Evolutionary conservation across 1,284 basidiomycete species (phyloP).

Genomic region (Dichomitus squalens): DNA sequence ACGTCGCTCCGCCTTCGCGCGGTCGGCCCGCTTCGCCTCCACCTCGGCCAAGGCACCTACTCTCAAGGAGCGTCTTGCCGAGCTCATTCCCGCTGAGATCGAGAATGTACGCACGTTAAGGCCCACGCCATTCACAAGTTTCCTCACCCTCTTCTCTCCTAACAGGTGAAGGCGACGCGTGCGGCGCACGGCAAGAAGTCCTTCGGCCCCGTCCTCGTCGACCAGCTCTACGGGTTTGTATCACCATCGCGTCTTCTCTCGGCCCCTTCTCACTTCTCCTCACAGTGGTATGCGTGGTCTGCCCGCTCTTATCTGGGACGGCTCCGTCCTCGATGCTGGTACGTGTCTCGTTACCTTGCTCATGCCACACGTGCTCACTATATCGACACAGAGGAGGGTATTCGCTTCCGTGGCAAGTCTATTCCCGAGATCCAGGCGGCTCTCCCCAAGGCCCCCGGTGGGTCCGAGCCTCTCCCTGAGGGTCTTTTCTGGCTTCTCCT

Average conservation of each 20-base stretch:
- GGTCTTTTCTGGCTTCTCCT: conserved; percentile 95
- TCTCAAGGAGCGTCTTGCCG: conserved; percentile 87
- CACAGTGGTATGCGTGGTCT: conserved; percentile 91
- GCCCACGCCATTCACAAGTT: not conserved
- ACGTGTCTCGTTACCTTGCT: conserved; percentile 21
- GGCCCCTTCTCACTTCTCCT: conserved; percentile 8
- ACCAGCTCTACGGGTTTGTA: conserved; percentile 84
- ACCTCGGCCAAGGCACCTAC: conserved; percentile 71
- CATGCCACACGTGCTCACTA: not conserved
- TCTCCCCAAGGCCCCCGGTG: conserved; percentile 88
- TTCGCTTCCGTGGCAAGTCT: conserved; percentile 93
- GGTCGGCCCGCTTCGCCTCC: conserved; percentile 63
- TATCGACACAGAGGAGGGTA: conserved; percentile 78
- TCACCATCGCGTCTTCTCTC: not conserved
- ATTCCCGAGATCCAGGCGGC: conserved; percentile 88
- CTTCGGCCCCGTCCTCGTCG: conserved; percentile 88
- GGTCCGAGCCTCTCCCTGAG: conserved; percentile 91
- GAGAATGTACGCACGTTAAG: conserved; percentile 77
- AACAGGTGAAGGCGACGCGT: conserved; percentile 81
- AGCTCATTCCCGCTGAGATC: conserved; percentile 88
- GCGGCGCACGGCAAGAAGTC: conserved; percentile 86
- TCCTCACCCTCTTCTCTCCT: not conserved
- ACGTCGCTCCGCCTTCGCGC: conserved; percentile 46
- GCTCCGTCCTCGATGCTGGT: conserved; percentile 92
- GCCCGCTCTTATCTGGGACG: conserved; percentile 91